A percentile compares a stretch with the other conserved stretches of the same genome.
Evolutionary conservation across 2,329 filamentous ascomycete genomes (phyloP).

Genomic region (Madurella fahalii): DNA sequence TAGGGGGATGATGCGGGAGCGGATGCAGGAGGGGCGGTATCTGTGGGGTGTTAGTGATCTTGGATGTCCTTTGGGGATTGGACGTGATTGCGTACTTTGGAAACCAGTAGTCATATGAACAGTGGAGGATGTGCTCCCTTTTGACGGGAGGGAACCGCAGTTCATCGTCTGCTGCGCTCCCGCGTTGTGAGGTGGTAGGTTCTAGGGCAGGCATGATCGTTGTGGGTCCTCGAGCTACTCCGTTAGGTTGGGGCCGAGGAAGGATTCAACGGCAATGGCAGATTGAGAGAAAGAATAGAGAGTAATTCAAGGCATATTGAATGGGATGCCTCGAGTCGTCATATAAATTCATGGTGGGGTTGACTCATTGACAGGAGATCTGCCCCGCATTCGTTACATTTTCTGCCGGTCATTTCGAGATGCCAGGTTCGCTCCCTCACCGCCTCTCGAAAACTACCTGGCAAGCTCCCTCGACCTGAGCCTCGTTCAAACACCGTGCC

Average conservation of each 20-base stretch:
- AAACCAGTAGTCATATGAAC: constrained; percentile 92
- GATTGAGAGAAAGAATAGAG: background rate
- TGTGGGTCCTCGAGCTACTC: background rate
- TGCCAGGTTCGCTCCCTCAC: background rate
- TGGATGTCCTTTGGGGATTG: background rate
- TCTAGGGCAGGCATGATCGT: constrained; percentile 33
- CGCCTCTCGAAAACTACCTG: constrained; percentile 10
- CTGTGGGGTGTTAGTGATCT: constrained; percentile 35
- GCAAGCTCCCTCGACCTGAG: background rate
- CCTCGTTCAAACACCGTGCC: background rate
- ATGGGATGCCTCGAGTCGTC: background rate
- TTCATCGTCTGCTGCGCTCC: constrained; percentile 16
- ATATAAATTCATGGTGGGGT: constrained; percentile 15
- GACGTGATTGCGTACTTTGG: constrained; percentile 51
- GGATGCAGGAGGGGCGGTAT: constrained; percentile 77
- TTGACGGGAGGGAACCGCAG: constrained; percentile 79
- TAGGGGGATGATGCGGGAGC: constrained; percentile 79
- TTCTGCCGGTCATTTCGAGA: constrained; percentile 11
- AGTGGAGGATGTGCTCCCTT: constrained; percentile 84
- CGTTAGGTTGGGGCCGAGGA: too few species aligned
- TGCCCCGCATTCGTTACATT: constrained; percentile 10
- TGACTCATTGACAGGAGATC: constrained; percentile 13
- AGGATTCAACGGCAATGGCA: background rate
- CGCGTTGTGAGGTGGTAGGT: constrained; percentile 21
- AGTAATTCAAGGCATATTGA: background rate